phyloP scores from a whole-genome alignment of 805 yeast species.

The Yarrowia yakushimensis region DNA sequence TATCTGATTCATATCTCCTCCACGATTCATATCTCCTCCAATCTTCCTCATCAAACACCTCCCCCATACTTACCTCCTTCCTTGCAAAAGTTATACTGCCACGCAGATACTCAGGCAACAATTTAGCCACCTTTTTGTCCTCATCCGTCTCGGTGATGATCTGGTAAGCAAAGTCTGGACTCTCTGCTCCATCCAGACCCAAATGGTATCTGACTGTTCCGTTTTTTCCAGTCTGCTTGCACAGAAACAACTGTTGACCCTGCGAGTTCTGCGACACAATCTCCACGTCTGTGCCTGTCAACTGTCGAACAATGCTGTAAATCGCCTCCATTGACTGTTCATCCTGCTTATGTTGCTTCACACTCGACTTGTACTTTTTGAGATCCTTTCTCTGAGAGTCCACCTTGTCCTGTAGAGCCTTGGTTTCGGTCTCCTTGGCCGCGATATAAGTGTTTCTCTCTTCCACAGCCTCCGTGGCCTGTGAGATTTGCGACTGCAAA shows the following conservation, averaged over 20 bases:
- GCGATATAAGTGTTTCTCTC: background rate
- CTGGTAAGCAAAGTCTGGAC: conserved; percentile 1
- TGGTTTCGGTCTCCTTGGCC: background rate
- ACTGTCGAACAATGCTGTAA: background rate
- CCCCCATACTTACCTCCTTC: conserved; percentile 17
- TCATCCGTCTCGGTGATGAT: background rate
- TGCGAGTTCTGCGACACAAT: background rate
- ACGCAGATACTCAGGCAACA: background rate
- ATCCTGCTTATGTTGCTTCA: conserved; percentile 3
- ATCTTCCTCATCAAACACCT: no score
- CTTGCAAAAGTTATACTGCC: conserved; percentile 9
- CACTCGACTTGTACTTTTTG: background rate
- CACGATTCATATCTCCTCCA: no score
- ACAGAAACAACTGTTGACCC: conserved; percentile 9
- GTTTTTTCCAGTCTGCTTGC: conserved; percentile 12
- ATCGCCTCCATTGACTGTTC: background rate
- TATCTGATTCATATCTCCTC: no score
- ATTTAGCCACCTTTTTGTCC: background rate
- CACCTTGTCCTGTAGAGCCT: background rate
- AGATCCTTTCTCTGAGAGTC: conserved; percentile 1
- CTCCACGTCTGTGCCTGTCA: conserved; percentile 7
- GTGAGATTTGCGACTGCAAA: background rate
- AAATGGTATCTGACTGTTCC: background rate
- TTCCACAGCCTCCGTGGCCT: background rate
- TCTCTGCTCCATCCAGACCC: background rate